Conservation (phyloP, 164 flowering plant genomes). For the Annona squamosa region DNA sequence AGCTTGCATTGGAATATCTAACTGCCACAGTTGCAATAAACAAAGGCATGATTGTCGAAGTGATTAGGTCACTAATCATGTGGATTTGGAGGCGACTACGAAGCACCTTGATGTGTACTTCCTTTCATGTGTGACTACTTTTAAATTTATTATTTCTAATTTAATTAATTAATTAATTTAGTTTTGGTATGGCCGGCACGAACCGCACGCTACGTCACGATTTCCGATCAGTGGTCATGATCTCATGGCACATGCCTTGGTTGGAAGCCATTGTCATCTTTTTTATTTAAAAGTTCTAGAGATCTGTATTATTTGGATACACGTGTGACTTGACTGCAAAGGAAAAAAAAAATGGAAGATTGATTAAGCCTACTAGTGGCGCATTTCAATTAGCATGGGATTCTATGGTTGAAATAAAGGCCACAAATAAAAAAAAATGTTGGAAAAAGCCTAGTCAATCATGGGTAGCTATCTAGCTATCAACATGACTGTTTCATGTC, state of each 20-base stretch:
- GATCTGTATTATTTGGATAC: neutral
- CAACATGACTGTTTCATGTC: neutral
- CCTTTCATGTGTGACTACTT: neutral
- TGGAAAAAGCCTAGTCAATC: neutral
- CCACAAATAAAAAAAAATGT: neutral
- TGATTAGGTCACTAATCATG: neutral
- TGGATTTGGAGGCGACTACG: neutral
- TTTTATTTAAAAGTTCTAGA: neutral
- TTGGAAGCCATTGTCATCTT: neutral
- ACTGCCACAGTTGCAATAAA: constrained; percentile 1
- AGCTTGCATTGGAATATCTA: neutral
- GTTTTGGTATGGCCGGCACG: neutral
- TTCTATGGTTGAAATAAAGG: neutral
- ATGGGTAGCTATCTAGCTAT: neutral
- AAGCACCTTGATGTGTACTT: neutral
- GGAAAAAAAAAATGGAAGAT: neutral
- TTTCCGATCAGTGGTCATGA: neutral
- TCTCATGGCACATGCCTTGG: neutral
- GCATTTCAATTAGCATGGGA: neutral
- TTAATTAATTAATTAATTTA: neutral
- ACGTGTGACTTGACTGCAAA: neutral
- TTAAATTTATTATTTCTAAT: too few species aligned
- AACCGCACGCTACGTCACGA: neutral
- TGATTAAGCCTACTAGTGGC: neutral
- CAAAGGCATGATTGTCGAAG: neutral